A percentile compares a stretch with the other conserved stretches of the same genome.
Evolutionary conservation across 106 monocot species (phyloP).

Genomic region (Dactylorhiza incarnata): DNA sequence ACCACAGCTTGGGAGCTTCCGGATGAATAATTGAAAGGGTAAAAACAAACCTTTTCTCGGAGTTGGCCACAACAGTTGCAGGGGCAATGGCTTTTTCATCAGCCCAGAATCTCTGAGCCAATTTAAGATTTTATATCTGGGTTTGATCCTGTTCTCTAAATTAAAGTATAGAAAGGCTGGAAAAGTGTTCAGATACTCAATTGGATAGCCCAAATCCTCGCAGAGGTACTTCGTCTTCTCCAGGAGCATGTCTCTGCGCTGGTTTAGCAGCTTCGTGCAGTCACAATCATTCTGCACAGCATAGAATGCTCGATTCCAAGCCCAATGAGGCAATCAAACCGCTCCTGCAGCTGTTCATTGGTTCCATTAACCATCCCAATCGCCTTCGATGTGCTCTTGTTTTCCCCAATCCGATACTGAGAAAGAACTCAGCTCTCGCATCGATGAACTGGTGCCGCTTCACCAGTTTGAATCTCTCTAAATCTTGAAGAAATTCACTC

Average conservation of each 20-base stretch:
- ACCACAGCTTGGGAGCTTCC: too few species aligned
- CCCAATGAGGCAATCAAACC: conserved; percentile 62
- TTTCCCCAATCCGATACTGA: conserved; percentile 75
- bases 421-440: conserved; percentile 63
- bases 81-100: conserved; percentile 24
- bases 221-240: conserved; percentile 64
- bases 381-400: conserved; percentile 27
- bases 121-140: conserved; percentile 62
- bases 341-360: conserved; percentile 42
- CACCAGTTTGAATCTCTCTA: conserved; percentile 19
- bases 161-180: conserved; percentile 73
- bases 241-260: conserved; percentile 28
- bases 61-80: too few species aligned
- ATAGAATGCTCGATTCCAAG: conserved; percentile 45
- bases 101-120: conserved; percentile 68
- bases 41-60: too few species aligned
- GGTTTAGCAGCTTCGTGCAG: conserved; percentile 67
- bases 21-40: too few species aligned
- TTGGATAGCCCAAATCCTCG: conserved; percentile 40
- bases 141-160: conserved; percentile 78
- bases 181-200: conserved; percentile 56
- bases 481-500: conserved; percentile 25
- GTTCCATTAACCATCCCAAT: conserved; percentile 26
- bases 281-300: conserved; percentile 61
- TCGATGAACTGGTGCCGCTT: conserved; percentile 19